Conservation (phyloP, 805 yeast genomes). For the Lipomyces mesembrius region DNA sequence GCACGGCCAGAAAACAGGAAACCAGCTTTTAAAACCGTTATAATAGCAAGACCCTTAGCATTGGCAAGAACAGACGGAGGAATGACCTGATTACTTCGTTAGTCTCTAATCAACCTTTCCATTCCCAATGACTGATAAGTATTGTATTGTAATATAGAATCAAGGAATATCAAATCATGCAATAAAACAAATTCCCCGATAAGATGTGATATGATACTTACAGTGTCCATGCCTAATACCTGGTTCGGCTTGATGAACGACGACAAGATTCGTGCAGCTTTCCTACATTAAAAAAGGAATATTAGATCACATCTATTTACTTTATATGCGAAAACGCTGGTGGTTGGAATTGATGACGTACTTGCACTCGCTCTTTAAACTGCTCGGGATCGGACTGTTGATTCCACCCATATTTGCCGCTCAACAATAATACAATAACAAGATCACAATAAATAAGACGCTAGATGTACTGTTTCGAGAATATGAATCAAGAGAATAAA, state of each 20-base stretch:
- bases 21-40: constrained; percentile 97
- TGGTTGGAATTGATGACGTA: constrained; percentile 48
- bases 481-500: neutral
- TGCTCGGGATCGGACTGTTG: constrained; percentile 94
- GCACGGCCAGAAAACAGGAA: constrained; percentile 95
- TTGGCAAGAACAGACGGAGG: constrained; percentile 85
- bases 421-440: neutral
- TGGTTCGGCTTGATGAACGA: constrained; percentile 95
- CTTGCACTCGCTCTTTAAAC: constrained; percentile 83
- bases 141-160: neutral
- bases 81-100: constrained; percentile 57
- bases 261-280: constrained; percentile 89
- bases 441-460: neutral
- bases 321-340: neutral
- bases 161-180: neutral
- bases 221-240: constrained; percentile 77
- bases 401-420: constrained; percentile 43
- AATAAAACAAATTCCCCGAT: neutral
- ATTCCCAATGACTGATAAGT: neutral
- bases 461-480: neutral
- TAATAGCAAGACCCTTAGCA: constrained; percentile 89
- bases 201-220: constrained; percentile 19
- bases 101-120: constrained; percentile 11
- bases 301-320: neutral
- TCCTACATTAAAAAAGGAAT: constrained; percentile 50